Evolutionary conservation across 208 protist species (phyloP).

Genomic region (Porcisia deanei): DNA sequence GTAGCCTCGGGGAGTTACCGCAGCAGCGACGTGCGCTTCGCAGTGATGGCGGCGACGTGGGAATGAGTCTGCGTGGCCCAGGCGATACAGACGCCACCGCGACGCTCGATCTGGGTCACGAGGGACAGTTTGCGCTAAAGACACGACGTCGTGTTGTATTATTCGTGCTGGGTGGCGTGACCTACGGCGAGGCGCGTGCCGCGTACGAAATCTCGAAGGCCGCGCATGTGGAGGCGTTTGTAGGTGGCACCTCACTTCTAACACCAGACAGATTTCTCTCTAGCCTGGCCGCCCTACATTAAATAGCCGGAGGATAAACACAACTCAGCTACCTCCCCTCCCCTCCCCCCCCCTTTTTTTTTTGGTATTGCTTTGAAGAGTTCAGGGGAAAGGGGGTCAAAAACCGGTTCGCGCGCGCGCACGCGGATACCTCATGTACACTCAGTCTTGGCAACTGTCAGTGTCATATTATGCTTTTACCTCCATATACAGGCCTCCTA

Average conservation of each 20-base stretch:
- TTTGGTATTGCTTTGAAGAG: no score
- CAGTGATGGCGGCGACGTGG: slow-evolving; percentile 5
- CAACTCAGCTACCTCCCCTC: neutral
- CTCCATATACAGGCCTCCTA: no score
- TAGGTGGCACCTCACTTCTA: slow-evolving; percentile 71
- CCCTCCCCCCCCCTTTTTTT: no score
- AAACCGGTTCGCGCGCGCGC: no score
- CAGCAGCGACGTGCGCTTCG: slow-evolving; percentile 20
- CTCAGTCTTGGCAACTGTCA: no score
- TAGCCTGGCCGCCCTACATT: slow-evolving; percentile 37
- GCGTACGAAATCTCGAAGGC: slow-evolving; percentile 69
- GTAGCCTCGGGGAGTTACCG: slow-evolving; percentile 8
- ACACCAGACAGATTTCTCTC: slow-evolving; percentile 49
- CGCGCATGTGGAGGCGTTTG: slow-evolving; percentile 55
- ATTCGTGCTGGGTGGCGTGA: slow-evolving; percentile 79
- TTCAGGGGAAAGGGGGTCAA: no score
- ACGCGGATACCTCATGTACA: no score
- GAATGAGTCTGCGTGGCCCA: slow-evolving; percentile 2
- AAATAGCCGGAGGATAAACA: neutral
- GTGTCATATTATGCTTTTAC: no score
- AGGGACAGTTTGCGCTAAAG: slow-evolving; percentile 43
- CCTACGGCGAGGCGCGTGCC: slow-evolving; percentile 60
- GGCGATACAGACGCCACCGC: slow-evolving; percentile 16
- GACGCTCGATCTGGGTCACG: slow-evolving; percentile 54
- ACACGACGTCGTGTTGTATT: slow-evolving; percentile 59